Percentiles rank a stretch among this genome's conserved stretches.
Conservation (phyloP, 495 filamentous ascomycete species). For the Trichocladium antarcticum region DNA sequence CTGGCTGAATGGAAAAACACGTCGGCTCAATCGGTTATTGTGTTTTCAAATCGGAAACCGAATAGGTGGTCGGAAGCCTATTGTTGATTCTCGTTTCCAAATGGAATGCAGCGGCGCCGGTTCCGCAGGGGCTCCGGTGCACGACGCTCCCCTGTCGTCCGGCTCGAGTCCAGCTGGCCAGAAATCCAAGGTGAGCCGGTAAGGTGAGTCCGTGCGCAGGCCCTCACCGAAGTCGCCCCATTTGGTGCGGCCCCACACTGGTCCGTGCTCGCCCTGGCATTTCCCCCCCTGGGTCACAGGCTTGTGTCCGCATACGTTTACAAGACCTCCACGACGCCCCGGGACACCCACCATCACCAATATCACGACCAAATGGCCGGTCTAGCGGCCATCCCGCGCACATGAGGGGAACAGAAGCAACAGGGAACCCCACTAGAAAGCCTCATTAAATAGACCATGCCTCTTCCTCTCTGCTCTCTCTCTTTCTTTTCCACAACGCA, state of each 20-base stretch:
- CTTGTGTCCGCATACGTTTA: background rate
- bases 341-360: conserved; percentile 1
- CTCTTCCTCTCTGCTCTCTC: background rate
- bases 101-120: background rate
- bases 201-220: too few relatives aligned
- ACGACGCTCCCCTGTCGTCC: conserved; percentile 18
- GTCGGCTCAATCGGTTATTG: background rate
- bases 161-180: conserved; percentile 28
- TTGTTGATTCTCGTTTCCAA: background rate
- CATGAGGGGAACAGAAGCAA: background rate
- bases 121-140: background rate
- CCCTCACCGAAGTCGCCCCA: too few relatives aligned
- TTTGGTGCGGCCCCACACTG: background rate
- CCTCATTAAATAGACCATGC: conserved; percentile 2
- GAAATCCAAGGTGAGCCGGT: conserved; percentile 22
- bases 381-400: background rate
- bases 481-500: conserved; percentile 1
- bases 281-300: conserved; percentile 10
- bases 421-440: background rate
- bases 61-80: background rate
- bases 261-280: background rate
- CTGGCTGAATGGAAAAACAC: background rate
- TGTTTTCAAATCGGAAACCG: background rate
- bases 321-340: background rate
- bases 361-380: background rate